Percentiles rank a stretch among this genome's conserved stretches.
Conservation (phyloP, 1,284 basidiomycete genomes). For the Vanrija sp. region DNA sequence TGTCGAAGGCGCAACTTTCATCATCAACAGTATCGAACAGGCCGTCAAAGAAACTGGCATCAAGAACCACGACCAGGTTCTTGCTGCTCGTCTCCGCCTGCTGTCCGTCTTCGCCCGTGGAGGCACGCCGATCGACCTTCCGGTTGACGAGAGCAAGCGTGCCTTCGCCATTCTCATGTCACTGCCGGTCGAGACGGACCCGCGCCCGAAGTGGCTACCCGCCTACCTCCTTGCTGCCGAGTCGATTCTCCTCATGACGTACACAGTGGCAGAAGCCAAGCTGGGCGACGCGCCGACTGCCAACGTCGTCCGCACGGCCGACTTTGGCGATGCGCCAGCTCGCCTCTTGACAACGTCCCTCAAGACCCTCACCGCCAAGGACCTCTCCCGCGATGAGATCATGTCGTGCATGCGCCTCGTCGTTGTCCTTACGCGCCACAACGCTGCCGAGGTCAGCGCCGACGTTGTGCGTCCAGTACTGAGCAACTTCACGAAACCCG, state of each 20-base stretch:
- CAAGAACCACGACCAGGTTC: constrained; percentile 41
- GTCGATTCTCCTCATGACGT: constrained; percentile 68
- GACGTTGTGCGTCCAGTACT: constrained; percentile 66
- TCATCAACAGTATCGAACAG: constrained; percentile 24
- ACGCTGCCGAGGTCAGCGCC: constrained; percentile 60
- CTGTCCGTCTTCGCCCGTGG: constrained; percentile 63
- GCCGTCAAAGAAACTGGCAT: constrained; percentile 53
- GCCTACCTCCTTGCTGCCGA: constrained; percentile 72
- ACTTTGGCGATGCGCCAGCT: constrained; percentile 49
- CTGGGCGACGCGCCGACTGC: constrained; percentile 15
- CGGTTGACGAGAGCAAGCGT: constrained; percentile 33
- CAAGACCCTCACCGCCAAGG: constrained; percentile 60
- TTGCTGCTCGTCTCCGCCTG: constrained; percentile 76
- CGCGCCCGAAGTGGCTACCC: constrained; percentile 74
- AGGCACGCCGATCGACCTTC: constrained; percentile 13
- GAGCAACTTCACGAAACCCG: constrained; percentile 56
- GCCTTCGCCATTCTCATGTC: constrained; percentile 65
- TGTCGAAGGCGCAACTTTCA: constrained; percentile 45
- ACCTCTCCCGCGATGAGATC: constrained; percentile 60
- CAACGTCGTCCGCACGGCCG: constrained; percentile 1
- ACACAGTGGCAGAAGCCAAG: constrained; percentile 60
- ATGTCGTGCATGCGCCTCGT: constrained; percentile 73
- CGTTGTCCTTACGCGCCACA: constrained; percentile 73
- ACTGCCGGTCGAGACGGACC: constrained; percentile 52
- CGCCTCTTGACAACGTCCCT: constrained; percentile 68